These are phyloP conservation scores for Raffaelea ambrosiae DNA, from an alignment of 2,329 filamentous ascomycete species.

Conservation along the genomic window DNA sequence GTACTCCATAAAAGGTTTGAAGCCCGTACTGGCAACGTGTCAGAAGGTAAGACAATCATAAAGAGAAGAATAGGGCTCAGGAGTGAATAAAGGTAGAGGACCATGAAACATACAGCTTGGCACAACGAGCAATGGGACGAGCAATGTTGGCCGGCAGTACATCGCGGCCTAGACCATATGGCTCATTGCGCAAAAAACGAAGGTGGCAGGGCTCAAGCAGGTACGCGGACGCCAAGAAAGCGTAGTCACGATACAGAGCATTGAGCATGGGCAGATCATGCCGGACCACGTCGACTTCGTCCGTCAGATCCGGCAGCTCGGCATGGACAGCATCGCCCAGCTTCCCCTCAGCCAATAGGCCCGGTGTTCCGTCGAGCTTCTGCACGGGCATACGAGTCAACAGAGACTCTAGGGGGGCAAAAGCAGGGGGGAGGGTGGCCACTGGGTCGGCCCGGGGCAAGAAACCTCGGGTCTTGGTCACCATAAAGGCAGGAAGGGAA, in stretches of 20 bases:
- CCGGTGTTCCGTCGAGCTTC: slow-evolving; percentile 63
- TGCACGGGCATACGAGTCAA: slow-evolving; percentile 72
- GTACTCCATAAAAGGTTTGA: slow-evolving; percentile 91
- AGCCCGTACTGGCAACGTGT: slow-evolving; percentile 52
- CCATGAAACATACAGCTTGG: slow-evolving; percentile 55
- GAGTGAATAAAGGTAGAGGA: background rate
- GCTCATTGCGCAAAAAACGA: slow-evolving; percentile 58
- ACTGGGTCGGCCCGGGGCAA: slow-evolving; percentile 59
- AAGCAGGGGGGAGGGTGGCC: slow-evolving; percentile 60
- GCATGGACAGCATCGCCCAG: slow-evolving; percentile 67
- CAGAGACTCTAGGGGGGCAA: slow-evolving; percentile 62
- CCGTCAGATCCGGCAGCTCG: slow-evolving; percentile 71
- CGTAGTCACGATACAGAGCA: slow-evolving; percentile 84
- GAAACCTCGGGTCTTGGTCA: slow-evolving; percentile 67
- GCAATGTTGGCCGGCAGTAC: slow-evolving; percentile 65
- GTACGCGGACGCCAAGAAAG: slow-evolving; percentile 82
- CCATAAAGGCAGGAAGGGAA: slow-evolving; percentile 67
- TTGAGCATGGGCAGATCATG: slow-evolving; percentile 72
- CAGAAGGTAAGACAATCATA: background rate
- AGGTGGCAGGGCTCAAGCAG: slow-evolving; percentile 87
- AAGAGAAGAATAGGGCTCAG: background rate
- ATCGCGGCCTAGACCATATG: slow-evolving; percentile 70
- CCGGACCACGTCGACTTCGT: slow-evolving; percentile 61
- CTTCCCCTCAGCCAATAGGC: slow-evolving; percentile 64
- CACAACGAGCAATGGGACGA: slow-evolving; percentile 74